Evolutionary conservation across 1,284 basidiomycete species (phyloP).

Genomic region (Papiliotrema fonsecae): DNA sequence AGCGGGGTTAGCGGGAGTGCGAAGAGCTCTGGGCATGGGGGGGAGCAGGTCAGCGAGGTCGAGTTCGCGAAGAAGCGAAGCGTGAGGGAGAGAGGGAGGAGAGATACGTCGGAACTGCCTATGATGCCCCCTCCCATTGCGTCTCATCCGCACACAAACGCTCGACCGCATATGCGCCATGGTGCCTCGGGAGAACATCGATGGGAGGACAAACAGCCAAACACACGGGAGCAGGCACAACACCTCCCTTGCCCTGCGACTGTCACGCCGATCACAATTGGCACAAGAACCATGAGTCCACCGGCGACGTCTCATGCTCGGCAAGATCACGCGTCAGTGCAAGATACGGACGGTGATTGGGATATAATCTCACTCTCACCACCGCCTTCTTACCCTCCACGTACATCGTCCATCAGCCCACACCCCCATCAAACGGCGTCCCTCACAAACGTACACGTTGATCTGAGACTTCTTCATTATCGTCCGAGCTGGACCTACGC

Average conservation of each 20-base stretch:
- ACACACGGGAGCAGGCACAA: background rate
- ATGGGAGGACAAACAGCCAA: background rate
- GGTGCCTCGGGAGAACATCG: background rate
- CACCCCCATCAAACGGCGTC: background rate
- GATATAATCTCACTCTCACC: background rate
- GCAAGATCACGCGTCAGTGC: background rate
- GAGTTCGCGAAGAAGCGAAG: background rate
- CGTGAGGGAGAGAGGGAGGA: background rate
- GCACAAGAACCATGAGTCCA: background rate
- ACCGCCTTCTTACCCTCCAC: background rate
- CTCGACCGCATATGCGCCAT: background rate
- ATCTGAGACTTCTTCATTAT: background rate
- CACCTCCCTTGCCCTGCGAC: background rate
- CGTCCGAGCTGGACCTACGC: background rate
- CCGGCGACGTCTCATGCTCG: background rate
- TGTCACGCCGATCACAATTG: background rate
- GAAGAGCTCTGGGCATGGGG: background rate
- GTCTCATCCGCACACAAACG: background rate
- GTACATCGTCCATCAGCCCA: background rate
- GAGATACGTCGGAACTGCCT: conserved; percentile 3
- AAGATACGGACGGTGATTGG: background rate
- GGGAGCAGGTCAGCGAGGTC: background rate
- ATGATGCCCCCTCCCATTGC: background rate
- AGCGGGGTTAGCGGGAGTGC: no score
- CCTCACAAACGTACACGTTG: background rate